phyloP scores from a whole-genome alignment of 345 rosid genomes.

The Combretum micranthum region DNA sequence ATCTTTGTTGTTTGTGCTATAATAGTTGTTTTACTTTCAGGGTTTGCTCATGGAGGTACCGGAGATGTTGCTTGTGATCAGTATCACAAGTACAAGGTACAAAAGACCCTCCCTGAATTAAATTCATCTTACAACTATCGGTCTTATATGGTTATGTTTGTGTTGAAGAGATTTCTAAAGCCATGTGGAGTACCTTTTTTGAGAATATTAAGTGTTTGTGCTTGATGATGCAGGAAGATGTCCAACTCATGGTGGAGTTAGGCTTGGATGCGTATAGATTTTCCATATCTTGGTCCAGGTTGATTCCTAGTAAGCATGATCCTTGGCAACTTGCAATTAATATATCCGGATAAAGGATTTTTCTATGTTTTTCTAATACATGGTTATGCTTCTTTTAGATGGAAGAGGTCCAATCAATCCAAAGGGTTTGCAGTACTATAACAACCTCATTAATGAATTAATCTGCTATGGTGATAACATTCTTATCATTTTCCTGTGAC shows the following conservation, averaged over 20 bases:
- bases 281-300: constrained; percentile 34
- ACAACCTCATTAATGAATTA: constrained; percentile 22
- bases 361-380: not conserved
- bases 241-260: constrained; percentile 21
- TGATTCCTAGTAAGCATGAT: constrained; percentile 22
- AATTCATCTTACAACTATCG: too few species aligned
- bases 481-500: not conserved
- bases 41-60: constrained; percentile 9
- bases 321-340: not conserved
- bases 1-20: not conserved
- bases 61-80: constrained; percentile 26
- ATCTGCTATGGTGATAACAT: constrained; percentile 8
- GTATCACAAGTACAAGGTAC: constrained; percentile 28
- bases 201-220: too few species aligned
- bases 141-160: too few species aligned
- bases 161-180: too few species aligned
- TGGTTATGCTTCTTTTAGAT: constrained; percentile 9
- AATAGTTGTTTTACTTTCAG: constrained; percentile 8
- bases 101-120: not conserved
- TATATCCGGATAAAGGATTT: not conserved
- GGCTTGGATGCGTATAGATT: constrained; percentile 27
- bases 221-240: constrained; percentile 20
- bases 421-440: constrained; percentile 18
- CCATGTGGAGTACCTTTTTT: too few species aligned
- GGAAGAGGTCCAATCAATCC: constrained; percentile 21